These are phyloP conservation scores for Leishmania arabica DNA, from an alignment of 208 protist species.

Conservation along the genomic window DNA sequence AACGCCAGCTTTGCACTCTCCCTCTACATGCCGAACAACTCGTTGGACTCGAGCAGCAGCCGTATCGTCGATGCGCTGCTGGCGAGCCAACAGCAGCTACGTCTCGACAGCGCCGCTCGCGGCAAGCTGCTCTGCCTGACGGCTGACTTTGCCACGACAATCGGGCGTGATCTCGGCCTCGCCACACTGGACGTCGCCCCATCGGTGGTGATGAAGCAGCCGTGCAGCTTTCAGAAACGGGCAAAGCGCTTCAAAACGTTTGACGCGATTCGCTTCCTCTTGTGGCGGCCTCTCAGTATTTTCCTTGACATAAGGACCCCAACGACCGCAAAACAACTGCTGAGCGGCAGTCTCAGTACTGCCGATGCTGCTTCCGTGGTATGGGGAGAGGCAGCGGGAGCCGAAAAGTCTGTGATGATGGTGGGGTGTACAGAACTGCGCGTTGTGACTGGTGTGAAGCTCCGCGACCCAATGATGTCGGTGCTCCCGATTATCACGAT, in stretches of 20 bases:
- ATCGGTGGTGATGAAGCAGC: slow-evolving; percentile 32
- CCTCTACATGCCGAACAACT: not conserved
- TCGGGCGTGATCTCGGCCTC: slow-evolving; percentile 43
- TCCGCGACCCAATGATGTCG: slow-evolving; percentile 13
- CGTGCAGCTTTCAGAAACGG: slow-evolving; percentile 35
- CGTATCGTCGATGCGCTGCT: not conserved
- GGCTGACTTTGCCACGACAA: slow-evolving; percentile 29
- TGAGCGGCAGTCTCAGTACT: not conserved
- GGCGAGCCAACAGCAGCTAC: not conserved
- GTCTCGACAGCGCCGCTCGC: slow-evolving; percentile 15
- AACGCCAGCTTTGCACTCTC: not conserved
- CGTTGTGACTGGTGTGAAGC: slow-evolving; percentile 11
- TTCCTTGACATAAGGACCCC: not conserved
- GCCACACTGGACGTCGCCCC: slow-evolving; percentile 26
- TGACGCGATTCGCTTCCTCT: slow-evolving; percentile 25
- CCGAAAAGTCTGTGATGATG: slow-evolving; percentile 2
- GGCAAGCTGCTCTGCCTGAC: slow-evolving; percentile 30
- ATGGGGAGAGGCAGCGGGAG: not conserved
- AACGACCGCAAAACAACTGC: not conserved
- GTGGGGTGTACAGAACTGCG: slow-evolving; percentile 6
- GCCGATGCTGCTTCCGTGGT: not conserved
- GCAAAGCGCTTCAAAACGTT: slow-evolving; percentile 20
- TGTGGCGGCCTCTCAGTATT: slow-evolving; percentile 18
- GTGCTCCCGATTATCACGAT: slow-evolving; percentile 30
- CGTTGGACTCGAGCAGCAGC: not conserved